Evolutionary conservation across 306 rosid species (phyloP).

Genomic region (Mucuna pruriens): DNA sequence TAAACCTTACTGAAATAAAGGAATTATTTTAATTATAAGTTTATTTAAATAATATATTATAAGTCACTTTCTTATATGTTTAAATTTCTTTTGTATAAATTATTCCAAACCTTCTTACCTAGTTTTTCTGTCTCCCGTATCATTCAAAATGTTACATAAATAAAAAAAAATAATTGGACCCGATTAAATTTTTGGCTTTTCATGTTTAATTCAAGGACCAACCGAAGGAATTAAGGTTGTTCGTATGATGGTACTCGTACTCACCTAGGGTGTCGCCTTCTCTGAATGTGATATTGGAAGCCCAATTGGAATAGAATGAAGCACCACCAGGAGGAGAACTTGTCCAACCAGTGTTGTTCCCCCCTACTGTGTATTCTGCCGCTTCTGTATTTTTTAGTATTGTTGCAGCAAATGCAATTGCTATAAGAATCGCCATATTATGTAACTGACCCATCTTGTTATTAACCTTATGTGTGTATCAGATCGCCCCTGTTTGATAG

Average conservation of each 20-base stretch:
- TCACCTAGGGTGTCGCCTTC: conserved; percentile 47
- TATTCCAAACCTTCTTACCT: too few species aligned
- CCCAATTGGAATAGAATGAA: conserved; percentile 49
- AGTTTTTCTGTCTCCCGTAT: too few species aligned
- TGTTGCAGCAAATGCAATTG: conserved; percentile 26
- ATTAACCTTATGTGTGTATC: conserved; percentile 11
- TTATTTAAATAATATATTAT: too few species aligned
- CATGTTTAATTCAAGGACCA: background rate
- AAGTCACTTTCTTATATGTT: too few species aligned
- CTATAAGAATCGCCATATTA: conserved; percentile 20
- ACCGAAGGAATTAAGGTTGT: background rate
- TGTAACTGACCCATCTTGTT: conserved; percentile 28
- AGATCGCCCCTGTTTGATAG: conserved; percentile 38
- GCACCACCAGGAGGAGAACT: conserved; percentile 23
- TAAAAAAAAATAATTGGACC: too few species aligned
- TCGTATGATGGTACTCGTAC: too few species aligned
- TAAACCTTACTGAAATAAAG: too few species aligned
- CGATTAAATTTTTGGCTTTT: too few species aligned
- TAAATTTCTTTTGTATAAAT: too few species aligned
- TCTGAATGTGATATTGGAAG: conserved; percentile 22
- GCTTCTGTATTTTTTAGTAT: conserved; percentile 21
- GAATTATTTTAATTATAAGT: too few species aligned
- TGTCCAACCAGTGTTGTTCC: conserved; percentile 46
- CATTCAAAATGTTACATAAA: too few species aligned
- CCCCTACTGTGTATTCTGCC: conserved; percentile 44